Conservation (phyloP, 768 basidiomycete species). For the Lentinula guzmanii region DNA sequence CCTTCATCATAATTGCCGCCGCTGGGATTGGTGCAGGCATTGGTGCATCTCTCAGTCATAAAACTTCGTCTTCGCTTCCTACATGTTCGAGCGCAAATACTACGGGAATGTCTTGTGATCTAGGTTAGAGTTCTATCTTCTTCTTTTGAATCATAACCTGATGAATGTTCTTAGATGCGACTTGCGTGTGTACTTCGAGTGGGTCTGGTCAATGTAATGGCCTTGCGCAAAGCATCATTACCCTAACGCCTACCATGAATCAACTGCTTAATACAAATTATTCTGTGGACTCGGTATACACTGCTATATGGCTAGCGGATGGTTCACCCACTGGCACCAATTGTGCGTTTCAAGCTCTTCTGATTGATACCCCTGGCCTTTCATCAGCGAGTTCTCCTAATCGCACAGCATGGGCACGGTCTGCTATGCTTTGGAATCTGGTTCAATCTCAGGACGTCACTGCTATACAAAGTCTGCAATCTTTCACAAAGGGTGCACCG, state of each 20-base stretch:
- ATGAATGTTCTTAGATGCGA: constrained; percentile 37
- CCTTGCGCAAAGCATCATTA: constrained; percentile 46
- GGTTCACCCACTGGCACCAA: constrained; percentile 34
- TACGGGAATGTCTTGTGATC: constrained; percentile 46
- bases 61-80: constrained; percentile 10
- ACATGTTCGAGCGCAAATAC: constrained; percentile 33
- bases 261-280: constrained; percentile 39
- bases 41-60: constrained; percentile 33
- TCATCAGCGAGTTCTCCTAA: constrained; percentile 34
- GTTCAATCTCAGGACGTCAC: constrained; percentile 42
- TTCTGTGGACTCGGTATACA: constrained; percentile 36
- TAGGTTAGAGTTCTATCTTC: constrained; percentile 34
- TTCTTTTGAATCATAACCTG: constrained; percentile 1
- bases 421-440: constrained; percentile 56
- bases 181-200: constrained; percentile 54
- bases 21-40: constrained; percentile 38
- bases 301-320: constrained; percentile 44
- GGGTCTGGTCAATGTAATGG: constrained; percentile 37
- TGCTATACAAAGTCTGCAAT: constrained; percentile 31
- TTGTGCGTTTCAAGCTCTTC: constrained; percentile 46
- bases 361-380: constrained; percentile 48
- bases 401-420: constrained; percentile 51
- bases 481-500: constrained; percentile 40
- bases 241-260: constrained; percentile 46
- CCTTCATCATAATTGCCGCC: constrained; percentile 29